A percentile compares a stretch with the other conserved stretches of the same genome.
Conservation (phyloP, 1,139 yeast species). For the Meyerozyma carpophila region DNA sequence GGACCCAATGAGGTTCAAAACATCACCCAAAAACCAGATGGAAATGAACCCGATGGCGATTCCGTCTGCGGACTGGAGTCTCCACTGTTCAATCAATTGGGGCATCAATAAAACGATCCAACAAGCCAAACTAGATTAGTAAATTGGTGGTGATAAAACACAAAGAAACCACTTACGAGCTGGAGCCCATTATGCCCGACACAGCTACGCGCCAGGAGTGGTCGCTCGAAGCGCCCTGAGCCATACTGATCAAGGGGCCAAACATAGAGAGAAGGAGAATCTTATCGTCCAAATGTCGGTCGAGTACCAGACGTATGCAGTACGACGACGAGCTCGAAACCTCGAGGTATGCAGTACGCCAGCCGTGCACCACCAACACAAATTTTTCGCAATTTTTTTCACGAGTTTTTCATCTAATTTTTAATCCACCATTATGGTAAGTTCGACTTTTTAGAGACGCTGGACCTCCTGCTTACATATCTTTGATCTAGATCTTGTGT, state of each 20-base stretch:
- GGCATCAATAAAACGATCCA: constrained; percentile 81
- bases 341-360: background rate
- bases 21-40: constrained; percentile 72
- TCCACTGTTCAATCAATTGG: constrained; percentile 79
- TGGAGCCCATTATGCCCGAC: constrained; percentile 66
- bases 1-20: constrained; percentile 63
- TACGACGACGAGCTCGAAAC: background rate
- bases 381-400: background rate
- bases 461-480: constrained; percentile 2
- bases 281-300: background rate
- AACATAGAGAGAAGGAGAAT: background rate
- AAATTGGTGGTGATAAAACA: constrained; percentile 2
- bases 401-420: background rate
- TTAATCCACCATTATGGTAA: background rate
- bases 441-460: constrained; percentile 2
- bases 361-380: background rate
- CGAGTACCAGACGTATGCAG: background rate
- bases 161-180: constrained; percentile 31
- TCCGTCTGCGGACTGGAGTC: constrained; percentile 73
- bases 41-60: constrained; percentile 64
- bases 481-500: background rate
- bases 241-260: background rate
- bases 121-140: constrained; percentile 51
- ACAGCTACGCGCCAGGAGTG: background rate
- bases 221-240: background rate